Conservation (phyloP, 2,329 filamentous ascomycete genomes). For the Aspergillus ustus region DNA sequence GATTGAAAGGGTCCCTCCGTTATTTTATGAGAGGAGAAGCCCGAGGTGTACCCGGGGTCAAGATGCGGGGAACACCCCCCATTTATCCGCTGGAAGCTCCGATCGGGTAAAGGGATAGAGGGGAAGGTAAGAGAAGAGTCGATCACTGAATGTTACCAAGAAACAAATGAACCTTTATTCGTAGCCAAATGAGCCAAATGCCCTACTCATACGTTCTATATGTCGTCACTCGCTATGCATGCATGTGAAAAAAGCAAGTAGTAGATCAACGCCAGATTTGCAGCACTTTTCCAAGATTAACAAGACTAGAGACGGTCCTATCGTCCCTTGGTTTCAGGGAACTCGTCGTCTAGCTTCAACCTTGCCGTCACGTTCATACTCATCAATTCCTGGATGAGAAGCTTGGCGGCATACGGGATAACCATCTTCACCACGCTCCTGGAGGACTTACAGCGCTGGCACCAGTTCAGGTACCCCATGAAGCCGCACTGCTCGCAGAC, state of each 20-base stretch:
- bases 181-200: neutral
- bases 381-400: slow-evolving; percentile 92
- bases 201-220: slow-evolving; percentile 10
- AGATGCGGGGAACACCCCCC: slow-evolving; percentile 1
- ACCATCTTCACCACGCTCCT: slow-evolving; percentile 87
- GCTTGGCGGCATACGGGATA: slow-evolving; percentile 96
- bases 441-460: slow-evolving; percentile 86
- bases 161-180: neutral
- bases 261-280: slow-evolving; percentile 17
- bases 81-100: no score
- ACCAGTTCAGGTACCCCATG: slow-evolving; percentile 95
- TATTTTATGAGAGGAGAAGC: neutral
- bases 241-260: slow-evolving; percentile 23
- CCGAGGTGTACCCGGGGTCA: slow-evolving; percentile 13
- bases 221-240: slow-evolving; percentile 30
- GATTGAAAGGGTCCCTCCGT: neutral
- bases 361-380: slow-evolving; percentile 99
- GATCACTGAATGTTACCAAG: neutral
- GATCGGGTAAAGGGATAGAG: neutral
- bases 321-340: slow-evolving; percentile 61
- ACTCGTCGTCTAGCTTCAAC: slow-evolving; percentile 90
- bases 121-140: neutral
- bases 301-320: slow-evolving; percentile 21
- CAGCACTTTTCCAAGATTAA: slow-evolving; percentile 6
- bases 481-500: slow-evolving; percentile 93